Percentiles rank a stretch among this genome's conserved stretches.
Conservation (phyloP, 192 early-diverging fungal species). For the Kickxella alabastrina region DNA sequence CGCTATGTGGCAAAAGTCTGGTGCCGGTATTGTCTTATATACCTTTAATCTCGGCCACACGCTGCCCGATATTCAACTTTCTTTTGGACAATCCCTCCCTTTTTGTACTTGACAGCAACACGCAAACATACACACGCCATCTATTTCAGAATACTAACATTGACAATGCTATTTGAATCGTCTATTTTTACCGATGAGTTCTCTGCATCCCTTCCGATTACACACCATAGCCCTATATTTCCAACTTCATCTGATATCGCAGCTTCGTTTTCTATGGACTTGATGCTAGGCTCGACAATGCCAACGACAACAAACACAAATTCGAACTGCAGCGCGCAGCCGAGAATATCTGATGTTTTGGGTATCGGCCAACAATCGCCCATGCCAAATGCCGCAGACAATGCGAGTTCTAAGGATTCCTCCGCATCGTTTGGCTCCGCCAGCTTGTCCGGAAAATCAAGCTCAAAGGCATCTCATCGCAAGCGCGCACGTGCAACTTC, state of each 20-base stretch:
- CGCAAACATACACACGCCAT: not conserved
- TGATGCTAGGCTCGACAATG: not conserved
- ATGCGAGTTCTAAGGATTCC: not conserved
- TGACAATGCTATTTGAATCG: constrained; percentile 11
- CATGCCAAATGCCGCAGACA: not conserved
- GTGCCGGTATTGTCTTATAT: too few relatives aligned
- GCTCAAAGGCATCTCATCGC: constrained; percentile 32
- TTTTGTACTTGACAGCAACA: too few relatives aligned
- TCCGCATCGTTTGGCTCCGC: constrained; percentile 4
- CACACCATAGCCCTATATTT: constrained; percentile 14
- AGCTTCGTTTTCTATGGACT: not conserved
- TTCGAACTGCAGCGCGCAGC: not conserved
- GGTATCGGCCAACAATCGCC: too few relatives aligned
- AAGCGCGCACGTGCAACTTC: constrained; percentile 69
- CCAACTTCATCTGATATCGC: constrained; percentile 7
- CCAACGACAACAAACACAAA: not conserved
- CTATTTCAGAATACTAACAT: not conserved
- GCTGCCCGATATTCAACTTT: too few relatives aligned
- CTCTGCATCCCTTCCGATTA: constrained; percentile 3
- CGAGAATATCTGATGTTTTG: too few relatives aligned
- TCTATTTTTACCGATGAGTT: constrained; percentile 16
- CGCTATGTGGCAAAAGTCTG: too few relatives aligned
- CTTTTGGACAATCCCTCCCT: too few relatives aligned
- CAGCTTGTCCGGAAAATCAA: not conserved
- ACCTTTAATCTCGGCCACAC: too few relatives aligned